Base-by-base conservation (phyloP, 495 filamentous ascomycete species). In the Podospora conica region DNA sequence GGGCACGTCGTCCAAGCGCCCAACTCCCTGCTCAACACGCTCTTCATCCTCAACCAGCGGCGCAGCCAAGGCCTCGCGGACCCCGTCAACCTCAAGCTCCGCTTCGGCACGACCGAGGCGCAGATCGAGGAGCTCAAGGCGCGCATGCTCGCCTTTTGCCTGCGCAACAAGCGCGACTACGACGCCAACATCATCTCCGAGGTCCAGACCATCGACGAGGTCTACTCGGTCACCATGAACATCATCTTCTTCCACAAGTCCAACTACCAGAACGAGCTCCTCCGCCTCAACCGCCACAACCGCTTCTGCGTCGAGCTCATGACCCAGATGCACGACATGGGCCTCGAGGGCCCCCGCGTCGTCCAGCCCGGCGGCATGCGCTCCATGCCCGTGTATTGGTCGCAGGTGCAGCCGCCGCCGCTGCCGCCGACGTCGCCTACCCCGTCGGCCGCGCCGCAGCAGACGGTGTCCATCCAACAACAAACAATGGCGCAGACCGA, bases 191-290 rank as follows among this genome's bases (percentile, higher is more conserved):
- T 98, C 65, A 84, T 97, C 57, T 97, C 95, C 1, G 94, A 98
- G 72, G 81, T 98, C 25, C 84, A 85, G 18, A 90, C 81, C 20
- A 82, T 85, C 65, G 79, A 83, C 65, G 81, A 81, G 72, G 84
- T 80, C 60, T 82, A 81, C 73, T 81, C 73, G 48, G 84, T 97
- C 70, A 96, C 90, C 10, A 83, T 98, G 65, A 97, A 97, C 76
- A 88, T 98, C 61, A 89, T 97, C 68, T 97, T 97, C 80, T 97
- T 98, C 79, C 97, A 97, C 83, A 98, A 97, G 75, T 91, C 90
- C 60, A 96, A 83, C 69, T 87, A 81, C 72, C 93, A 97, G 71
- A 97, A 97, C 77, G 95, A 98, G 73, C 83, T 94, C 55, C 82
- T 97, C 23, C 92, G 95, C 75, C 83, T 98, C 2, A 90, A 88